Percentiles rank a stretch among this genome's conserved stretches.
These are phyloP conservation scores for Penicillium occitanis DNA, from an alignment of 2,329 filamentous ascomycete genomes.

Conservation along the genomic window DNA sequence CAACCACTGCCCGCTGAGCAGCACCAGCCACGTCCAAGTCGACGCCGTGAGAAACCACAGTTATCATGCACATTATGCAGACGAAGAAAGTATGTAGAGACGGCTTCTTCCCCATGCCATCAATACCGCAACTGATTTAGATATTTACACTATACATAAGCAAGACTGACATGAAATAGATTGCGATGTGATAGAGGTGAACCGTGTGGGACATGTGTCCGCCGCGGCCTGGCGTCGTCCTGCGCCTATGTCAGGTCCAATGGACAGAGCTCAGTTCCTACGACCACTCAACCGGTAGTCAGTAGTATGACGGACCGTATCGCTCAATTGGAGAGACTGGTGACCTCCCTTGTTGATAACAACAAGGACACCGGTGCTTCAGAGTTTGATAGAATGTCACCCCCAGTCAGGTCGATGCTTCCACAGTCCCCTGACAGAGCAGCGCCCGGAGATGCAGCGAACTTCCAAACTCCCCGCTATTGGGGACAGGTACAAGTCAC, in stretches of 20 bases:
- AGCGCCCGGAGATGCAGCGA: not conserved
- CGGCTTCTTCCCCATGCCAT: not conserved
- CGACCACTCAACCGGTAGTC: not conserved
- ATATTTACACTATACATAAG: not conserved
- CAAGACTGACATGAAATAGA: not conserved
- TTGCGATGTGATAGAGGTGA: slow-evolving; percentile 14
- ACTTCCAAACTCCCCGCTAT: not conserved
- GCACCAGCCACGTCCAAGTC: slow-evolving; percentile 3
- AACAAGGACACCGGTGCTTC: not conserved
- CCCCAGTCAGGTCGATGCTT: not conserved
- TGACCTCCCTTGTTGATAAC: not conserved
- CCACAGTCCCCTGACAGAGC: not conserved
- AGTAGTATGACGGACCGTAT: slow-evolving; percentile 13
- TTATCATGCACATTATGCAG: slow-evolving; percentile 13
- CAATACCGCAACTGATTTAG: not conserved
- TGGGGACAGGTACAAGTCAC: not conserved
- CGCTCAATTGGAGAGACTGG: slow-evolving; percentile 10
- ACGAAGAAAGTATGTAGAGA: slow-evolving; percentile 14
- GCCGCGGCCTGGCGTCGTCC: slow-evolving; percentile 12
- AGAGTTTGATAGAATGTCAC: not conserved
- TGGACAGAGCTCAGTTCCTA: not conserved
- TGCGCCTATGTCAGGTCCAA: slow-evolving; percentile 11
- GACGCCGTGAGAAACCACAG: slow-evolving; percentile 13
- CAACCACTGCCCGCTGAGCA: not conserved
- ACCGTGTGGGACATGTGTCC: slow-evolving; percentile 9